Evolutionary conservation across 176 grass and related monocot species (phyloP).

Genomic region (Zea luxurians): DNA sequence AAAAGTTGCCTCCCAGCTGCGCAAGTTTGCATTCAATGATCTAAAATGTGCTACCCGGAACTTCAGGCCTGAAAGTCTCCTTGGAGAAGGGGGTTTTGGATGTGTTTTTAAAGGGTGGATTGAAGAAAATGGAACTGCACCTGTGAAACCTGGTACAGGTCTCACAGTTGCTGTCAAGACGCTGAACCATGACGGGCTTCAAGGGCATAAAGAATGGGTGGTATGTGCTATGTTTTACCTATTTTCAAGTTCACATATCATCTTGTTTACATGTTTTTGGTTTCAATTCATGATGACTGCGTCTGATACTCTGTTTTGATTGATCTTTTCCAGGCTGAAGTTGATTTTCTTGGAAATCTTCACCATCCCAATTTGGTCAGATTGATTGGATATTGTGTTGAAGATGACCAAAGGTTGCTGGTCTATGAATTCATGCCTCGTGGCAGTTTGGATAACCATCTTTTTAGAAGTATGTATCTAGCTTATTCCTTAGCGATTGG

Average conservation of each 20-base stretch:
- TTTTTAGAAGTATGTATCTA: conserved; percentile 78
- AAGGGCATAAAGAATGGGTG: conserved; percentile 95
- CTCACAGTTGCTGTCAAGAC: conserved; percentile 95
- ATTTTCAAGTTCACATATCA: conserved; percentile 12
- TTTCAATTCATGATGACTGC: conserved; percentile 17
- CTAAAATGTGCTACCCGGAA: conserved; percentile 81
- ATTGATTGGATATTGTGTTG: conserved; percentile 83
- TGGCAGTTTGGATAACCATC: conserved; percentile 85
- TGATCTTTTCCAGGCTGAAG: conserved; percentile 59
- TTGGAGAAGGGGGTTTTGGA: conserved; percentile 84
- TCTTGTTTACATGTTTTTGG: not conserved
- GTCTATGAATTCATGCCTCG: conserved; percentile 93
- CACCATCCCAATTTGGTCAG: conserved; percentile 74
- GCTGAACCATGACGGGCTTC: conserved; percentile 86
- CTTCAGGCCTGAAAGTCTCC: conserved; percentile 79
- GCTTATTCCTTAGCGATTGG: conserved; percentile 1
- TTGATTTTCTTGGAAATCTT: conserved; percentile 86
- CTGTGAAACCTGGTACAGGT: conserved; percentile 83
- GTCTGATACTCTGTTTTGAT: conserved; percentile 7
- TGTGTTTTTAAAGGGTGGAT: conserved; percentile 96
- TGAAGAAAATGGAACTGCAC: conserved; percentile 82
- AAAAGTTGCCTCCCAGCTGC: conserved; percentile 76
- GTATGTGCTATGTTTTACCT: conserved; percentile 42
- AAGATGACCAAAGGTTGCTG: conserved; percentile 88
- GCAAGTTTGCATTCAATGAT: conserved; percentile 80